Evolutionary conservation across 805 yeast genomes (phyloP).

Genomic region (Saccharomycopsis sp.): DNA sequence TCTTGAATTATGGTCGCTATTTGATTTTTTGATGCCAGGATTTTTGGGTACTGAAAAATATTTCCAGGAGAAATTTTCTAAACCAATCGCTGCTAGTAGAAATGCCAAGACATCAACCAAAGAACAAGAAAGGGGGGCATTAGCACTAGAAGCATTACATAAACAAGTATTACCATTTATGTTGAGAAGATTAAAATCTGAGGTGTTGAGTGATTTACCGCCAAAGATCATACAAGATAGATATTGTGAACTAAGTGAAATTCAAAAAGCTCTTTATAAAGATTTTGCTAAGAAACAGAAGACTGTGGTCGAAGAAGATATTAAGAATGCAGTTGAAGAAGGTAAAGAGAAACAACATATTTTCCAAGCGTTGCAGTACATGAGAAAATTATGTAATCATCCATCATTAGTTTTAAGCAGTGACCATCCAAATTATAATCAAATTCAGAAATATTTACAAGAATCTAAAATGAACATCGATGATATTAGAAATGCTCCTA

Average conservation of each 20-base stretch:
- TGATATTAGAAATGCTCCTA: slow-evolving; percentile 85
- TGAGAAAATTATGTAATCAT: slow-evolving; percentile 95
- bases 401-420: slow-evolving; percentile 84
- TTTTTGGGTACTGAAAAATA: slow-evolving; percentile 91
- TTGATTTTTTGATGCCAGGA: slow-evolving; percentile 98
- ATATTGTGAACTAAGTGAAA: slow-evolving; percentile 89
- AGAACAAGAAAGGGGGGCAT: slow-evolving; percentile 95
- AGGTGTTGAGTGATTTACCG: slow-evolving; percentile 90
- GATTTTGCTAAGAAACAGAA: slow-evolving; percentile 88
- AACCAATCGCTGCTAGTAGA: slow-evolving; percentile 92
- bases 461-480: slow-evolving; percentile 53
- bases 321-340: slow-evolving; percentile 35
- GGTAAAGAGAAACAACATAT: slow-evolving; percentile 75
- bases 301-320: slow-evolving; percentile 56
- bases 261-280: slow-evolving; percentile 80
- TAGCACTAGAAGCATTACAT: slow-evolving; percentile 92
- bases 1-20: slow-evolving; percentile 92
- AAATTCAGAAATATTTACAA: slow-evolving; percentile 55
- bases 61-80: slow-evolving; percentile 93
- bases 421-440: slow-evolving; percentile 72
- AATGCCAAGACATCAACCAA: slow-evolving; percentile 81
- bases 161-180: slow-evolving; percentile 95
- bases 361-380: slow-evolving; percentile 94
- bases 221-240: slow-evolving; percentile 98
- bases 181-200: slow-evolving; percentile 93